Conservation (phyloP, 208 protist genomes). For the Crithidia fasciculata region DNA sequence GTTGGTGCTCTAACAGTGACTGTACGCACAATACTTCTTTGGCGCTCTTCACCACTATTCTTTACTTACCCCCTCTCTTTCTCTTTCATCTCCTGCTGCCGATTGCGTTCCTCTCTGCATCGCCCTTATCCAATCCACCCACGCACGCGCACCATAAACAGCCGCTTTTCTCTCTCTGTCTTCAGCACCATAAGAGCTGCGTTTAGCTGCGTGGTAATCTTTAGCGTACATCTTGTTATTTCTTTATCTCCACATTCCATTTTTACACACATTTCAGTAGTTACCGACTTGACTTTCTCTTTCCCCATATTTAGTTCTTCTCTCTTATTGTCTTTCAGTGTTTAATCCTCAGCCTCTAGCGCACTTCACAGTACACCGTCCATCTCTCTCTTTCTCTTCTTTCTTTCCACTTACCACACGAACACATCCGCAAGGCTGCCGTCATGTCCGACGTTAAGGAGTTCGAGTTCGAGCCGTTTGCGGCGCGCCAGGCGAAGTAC, state of each 20-base stretch:
- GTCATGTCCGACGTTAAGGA: conserved; percentile 21
- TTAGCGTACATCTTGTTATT: neutral
- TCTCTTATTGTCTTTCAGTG: neutral
- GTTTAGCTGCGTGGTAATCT: neutral
- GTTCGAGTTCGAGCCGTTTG: conserved; percentile 45
- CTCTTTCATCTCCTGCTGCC: no score
- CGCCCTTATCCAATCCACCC: no score
- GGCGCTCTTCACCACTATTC: no score
- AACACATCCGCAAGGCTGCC: neutral
- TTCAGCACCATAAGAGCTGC: neutral
- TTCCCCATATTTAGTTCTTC: no score
- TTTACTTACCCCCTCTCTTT: no score
- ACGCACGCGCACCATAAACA: no score
- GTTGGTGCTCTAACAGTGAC: no score
- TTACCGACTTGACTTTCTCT: no score
- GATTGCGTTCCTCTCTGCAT: no score
- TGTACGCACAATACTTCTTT: no score
- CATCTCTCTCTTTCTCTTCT: neutral
- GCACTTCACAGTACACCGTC: no score
- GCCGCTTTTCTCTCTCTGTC: neutral
- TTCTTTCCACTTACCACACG: neutral
- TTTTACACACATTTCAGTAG: neutral
- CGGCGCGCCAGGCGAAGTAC: conserved; percentile 42
- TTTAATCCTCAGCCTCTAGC: neutral
- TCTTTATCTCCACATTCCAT: neutral